These are phyloP conservation scores for Cladosporium sp. DNA, from an alignment of 2,329 filamentous ascomycete species.

Conservation along the genomic window DNA sequence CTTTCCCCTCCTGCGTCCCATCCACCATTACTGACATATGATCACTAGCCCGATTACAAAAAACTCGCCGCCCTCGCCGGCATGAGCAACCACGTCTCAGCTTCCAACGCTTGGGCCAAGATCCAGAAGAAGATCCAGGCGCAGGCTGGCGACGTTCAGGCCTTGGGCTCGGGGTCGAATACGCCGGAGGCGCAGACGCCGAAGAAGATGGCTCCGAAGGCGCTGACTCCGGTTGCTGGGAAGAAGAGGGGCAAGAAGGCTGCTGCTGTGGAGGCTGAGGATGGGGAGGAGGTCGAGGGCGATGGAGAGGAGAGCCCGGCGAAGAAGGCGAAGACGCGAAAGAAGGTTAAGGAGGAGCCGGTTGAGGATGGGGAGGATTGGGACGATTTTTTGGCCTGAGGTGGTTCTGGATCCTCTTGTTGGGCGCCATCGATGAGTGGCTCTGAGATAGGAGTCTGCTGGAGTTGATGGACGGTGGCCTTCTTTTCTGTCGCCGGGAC, in stretches of 20 bases:
- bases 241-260: background rate
- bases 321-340: conserved; percentile 1
- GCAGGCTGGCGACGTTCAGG: background rate
- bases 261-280: background rate
- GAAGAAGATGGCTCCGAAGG: conserved; percentile 14
- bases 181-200: conserved; percentile 14
- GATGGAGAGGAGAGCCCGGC: conserved; percentile 11
- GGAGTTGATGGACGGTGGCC: no score
- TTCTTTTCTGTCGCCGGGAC: no score
- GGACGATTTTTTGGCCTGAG: background rate
- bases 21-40: no score
- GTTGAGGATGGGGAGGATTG: background rate
- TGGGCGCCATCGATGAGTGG: no score
- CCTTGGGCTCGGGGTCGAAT: background rate
- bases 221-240: conserved; percentile 15
- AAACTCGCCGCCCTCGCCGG: conserved; percentile 21
- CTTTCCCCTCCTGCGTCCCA: background rate
- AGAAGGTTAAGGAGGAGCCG: conserved; percentile 7
- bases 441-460: no score
- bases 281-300: background rate
- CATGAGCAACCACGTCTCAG: conserved; percentile 23
- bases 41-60: conserved; percentile 20
- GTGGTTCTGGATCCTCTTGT: no score
- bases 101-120: conserved; percentile 27
- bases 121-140: conserved; percentile 30